These are phyloP conservation scores for Gyromitra esculenta DNA, from an alignment of 2,329 filamentous ascomycete genomes.

Conservation along the genomic window DNA sequence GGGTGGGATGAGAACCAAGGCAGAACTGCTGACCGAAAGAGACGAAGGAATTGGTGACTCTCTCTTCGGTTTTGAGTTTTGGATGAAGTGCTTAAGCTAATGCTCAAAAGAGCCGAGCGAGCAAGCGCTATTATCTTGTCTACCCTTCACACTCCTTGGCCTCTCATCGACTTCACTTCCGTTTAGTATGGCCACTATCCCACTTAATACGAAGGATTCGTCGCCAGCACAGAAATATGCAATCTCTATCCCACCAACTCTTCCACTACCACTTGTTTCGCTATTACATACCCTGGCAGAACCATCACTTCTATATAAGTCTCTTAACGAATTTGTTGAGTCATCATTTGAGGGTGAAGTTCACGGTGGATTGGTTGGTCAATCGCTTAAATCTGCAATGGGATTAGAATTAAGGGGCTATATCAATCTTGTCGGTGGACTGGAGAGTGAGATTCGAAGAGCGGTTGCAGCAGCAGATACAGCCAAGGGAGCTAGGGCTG, in stretches of 20 bases:
- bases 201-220: constrained; percentile 31
- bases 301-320: constrained; percentile 88
- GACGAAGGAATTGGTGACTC: constrained; percentile 49
- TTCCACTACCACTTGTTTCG: constrained; percentile 85
- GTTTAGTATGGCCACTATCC: constrained; percentile 27
- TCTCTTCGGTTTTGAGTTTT: constrained; percentile 4
- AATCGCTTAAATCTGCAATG: constrained; percentile 89
- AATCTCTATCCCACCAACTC: constrained; percentile 71
- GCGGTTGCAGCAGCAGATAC: constrained; percentile 78
- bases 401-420: constrained; percentile 87
- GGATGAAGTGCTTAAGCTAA: constrained; percentile 13
- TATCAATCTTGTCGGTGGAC: constrained; percentile 84
- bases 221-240: constrained; percentile 48
- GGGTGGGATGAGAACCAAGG: constrained; percentile 54
- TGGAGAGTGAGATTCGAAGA: constrained; percentile 89
- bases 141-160: constrained; percentile 55
- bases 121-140: constrained; percentile 62
- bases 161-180: constrained; percentile 53
- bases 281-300: constrained; percentile 90
- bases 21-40: constrained; percentile 50
- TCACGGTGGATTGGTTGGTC: constrained; percentile 75
- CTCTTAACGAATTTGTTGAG: constrained; percentile 82
- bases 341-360: constrained; percentile 72
- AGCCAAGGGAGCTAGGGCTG: constrained; percentile 72
- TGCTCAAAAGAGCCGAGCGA: constrained; percentile 60